Evolutionary conservation across 1,139 yeast genomes (phyloP), one percentile per base, ranked within the genome.

Genomic region (Taiozyma sp.): DNA sequence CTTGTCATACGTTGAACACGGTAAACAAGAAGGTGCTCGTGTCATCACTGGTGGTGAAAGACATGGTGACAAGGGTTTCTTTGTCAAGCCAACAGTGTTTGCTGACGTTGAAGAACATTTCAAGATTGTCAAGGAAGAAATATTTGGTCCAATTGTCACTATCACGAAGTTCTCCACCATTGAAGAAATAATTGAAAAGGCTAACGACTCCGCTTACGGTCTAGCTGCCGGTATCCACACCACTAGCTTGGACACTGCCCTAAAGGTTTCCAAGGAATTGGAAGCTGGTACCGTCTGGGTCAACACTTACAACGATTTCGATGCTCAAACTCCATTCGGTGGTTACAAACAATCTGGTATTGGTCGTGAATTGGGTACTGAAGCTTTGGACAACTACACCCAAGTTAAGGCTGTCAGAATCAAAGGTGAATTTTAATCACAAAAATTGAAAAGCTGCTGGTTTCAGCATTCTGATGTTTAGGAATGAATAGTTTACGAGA

Each of bases 171-270:
- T 85, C 73, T 73, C 72, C 60, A 75, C 82, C 47, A 71, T 79
- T 53, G 90, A 84, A 54, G 88, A 84, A 65, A 87, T 77, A 51
- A 72, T 84, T 52, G 72, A 72, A 56, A 71, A 76, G 70, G 89
- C 90, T 54, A 85, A 85, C 69, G 79, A 79, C 66, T 76, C 88
- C 36, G 81, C 80, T 53, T 85, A 79, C 65, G 97, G 97, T 60
- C 80, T 90, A 62, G 96, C 91, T 64, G 90, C 96, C 45, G 90
- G 93, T 64, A 73, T 85, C 51, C 87, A 84, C 70, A 83, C 91
- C 50, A 73, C 72, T 52, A 80, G 79, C 63, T 51, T 77, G 51
- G 70, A 71, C 66, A 79, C 75, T 56, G 81, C 82, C 46, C 66
- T 81, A 58, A 73, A 73, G 51, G 87, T 84, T 55, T 73, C 91